Conservation (phyloP, 257 asterid species). For the Nicotiana attenuata region DNA sequence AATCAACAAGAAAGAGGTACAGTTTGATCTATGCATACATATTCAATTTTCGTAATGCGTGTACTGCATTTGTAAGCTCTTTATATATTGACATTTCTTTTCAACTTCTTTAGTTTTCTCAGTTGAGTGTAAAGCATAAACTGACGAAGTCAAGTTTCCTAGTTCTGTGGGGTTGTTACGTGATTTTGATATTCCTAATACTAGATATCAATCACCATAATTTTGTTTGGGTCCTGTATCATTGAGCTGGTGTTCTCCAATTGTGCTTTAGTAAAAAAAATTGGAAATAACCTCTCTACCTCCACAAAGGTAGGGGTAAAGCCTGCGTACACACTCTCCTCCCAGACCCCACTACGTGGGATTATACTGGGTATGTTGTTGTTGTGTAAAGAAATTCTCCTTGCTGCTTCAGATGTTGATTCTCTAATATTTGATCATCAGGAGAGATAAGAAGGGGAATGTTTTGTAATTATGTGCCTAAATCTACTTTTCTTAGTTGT, state of each 20-base stretch:
- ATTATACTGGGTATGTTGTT: too few relatives aligned
- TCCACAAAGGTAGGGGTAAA: too few relatives aligned
- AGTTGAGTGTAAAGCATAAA: not conserved
- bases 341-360: too few relatives aligned
- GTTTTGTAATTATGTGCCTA: not conserved
- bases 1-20: constrained; percentile 36
- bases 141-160: not conserved
- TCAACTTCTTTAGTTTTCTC: not conserved
- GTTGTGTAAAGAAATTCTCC: not conserved
- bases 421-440: not conserved
- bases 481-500: not conserved
- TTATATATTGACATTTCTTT: not conserved
- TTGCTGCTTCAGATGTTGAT: not conserved
- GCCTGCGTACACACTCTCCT: too few relatives aligned
- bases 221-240: not conserved
- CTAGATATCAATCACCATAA: not conserved
- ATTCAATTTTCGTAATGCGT: not conserved
- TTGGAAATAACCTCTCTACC: too few relatives aligned
- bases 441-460: not conserved
- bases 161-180: not conserved
- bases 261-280: not conserved
- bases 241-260: not conserved
- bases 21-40: not conserved
- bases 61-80: not conserved
- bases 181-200: not conserved